Evolutionary conservation across 1,139 yeast genomes (phyloP), one percentile per base, ranked within the genome.

Genomic region (Nakaseomyces delphensis): DNA sequence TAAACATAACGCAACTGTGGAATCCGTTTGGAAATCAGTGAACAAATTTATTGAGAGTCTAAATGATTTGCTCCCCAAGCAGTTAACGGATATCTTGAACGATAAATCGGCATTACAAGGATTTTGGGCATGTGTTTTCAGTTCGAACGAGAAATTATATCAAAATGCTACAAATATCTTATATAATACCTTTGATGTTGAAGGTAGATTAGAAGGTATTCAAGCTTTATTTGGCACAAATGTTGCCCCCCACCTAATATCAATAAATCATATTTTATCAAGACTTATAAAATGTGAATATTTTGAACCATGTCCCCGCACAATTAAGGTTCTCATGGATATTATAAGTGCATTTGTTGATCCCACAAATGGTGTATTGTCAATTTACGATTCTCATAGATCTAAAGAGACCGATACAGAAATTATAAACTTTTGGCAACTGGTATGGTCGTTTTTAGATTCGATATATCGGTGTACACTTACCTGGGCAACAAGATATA

Each of bases 181-280:
- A 4, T 81, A 83, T 53, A 91, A 84, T 52, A 77, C 85, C 0
- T 83, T 76, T 59, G 95, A 86, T 55, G 89, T 72, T 57, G 83
- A 70, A 52, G 93, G 76, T 32, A 71, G 89, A 50, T 66, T 76
- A 40, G 95, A 83, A 57, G 87, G 89, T 25, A 69, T 85, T 21
- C 75, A 71, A 41, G 72, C 72, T 3, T 57, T 80, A 24, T 62
- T 87, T 25, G 63, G 62, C 11, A 56, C 64, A 11, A 69, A 76
- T 48, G 52, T 71, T 7, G 57, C 67, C 4, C 52, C 59, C n/a
- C 73, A 76, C 32, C 58, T 80, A 15, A 53, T 48, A 24, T 77
- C 79, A 1, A 71, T 77, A 43, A 70, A 69, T 42, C 60, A 60
- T 6, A 74, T 76, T 24, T 55, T 82, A 42, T 56, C 64, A 2